Conservation (phyloP, 306 rosid genomes). For the Prunus kanzakura region DNA sequence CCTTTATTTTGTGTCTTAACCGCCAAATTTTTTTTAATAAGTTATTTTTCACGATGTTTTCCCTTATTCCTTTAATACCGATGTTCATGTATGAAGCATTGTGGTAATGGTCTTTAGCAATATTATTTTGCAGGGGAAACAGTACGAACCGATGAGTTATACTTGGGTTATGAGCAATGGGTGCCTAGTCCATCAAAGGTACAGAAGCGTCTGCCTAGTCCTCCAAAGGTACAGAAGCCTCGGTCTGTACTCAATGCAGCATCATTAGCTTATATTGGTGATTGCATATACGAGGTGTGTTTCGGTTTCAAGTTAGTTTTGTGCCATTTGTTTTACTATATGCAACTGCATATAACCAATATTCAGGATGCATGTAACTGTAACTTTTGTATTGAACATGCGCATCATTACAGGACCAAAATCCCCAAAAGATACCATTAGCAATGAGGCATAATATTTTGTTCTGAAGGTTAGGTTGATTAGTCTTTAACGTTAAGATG, state of each 20-base stretch:
- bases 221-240: slow-evolving; percentile 76
- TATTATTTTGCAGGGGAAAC: slow-evolving; percentile 20
- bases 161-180: slow-evolving; percentile 83
- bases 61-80: neutral
- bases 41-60: neutral
- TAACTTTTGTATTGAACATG: neutral
- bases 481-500: neutral
- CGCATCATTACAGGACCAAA: neutral
- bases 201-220: slow-evolving; percentile 45
- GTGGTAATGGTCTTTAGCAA: neutral
- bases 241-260: slow-evolving; percentile 74
- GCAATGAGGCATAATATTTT: neutral
- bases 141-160: slow-evolving; percentile 32
- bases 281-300: slow-evolving; percentile 79
- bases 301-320: neutral
- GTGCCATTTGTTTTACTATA: neutral
- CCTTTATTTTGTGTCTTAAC: neutral
- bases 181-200: slow-evolving; percentile 80
- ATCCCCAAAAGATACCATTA: neutral
- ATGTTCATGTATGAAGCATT: neutral
- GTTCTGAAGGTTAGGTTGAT: neutral
- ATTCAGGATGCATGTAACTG: neutral
- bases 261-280: slow-evolving; percentile 78
- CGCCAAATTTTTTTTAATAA: neutral
- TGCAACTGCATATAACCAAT: neutral